These are phyloP conservation scores for Davidsoniella eucalypti DNA, from an alignment of 2,329 filamentous ascomycete species.

Conservation along the genomic window DNA sequence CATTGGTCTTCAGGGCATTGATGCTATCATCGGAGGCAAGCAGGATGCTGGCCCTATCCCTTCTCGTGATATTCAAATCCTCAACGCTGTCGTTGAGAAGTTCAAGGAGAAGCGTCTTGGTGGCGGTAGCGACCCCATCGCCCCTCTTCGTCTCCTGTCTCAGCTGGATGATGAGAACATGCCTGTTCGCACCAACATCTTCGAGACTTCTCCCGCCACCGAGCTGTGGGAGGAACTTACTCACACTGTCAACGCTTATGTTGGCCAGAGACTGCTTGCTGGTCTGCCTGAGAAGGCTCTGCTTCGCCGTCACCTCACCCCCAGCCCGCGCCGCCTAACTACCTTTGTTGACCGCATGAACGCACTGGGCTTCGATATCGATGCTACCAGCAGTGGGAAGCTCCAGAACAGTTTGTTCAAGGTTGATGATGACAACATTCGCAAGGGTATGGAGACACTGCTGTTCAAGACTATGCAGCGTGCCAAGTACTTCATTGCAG, in stretches of 20 bases:
- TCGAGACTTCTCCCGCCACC: slow-evolving; percentile 74
- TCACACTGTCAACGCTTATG: slow-evolving; percentile 79
- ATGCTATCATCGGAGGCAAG: slow-evolving; percentile 58
- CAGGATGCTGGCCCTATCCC: slow-evolving; percentile 37
- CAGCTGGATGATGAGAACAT: slow-evolving; percentile 97
- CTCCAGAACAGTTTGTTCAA: slow-evolving; percentile 92
- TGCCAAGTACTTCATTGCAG: slow-evolving; percentile 83
- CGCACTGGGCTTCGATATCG: slow-evolving; percentile 76
- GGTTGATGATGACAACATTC: slow-evolving; percentile 71
- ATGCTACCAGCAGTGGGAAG: slow-evolving; percentile 73
- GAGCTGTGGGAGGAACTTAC: slow-evolving; percentile 91
- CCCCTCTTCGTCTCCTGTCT: slow-evolving; percentile 74
- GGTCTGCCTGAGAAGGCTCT: slow-evolving; percentile 84
- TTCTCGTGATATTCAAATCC: slow-evolving; percentile 61
- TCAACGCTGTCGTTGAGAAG: slow-evolving; percentile 70
- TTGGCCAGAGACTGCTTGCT: slow-evolving; percentile 67
- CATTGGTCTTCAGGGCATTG: slow-evolving; percentile 70
- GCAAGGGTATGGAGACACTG: slow-evolving; percentile 96
- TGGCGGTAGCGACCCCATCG: slow-evolving; percentile 61
- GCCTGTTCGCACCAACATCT: slow-evolving; percentile 90
- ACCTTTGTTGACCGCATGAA: slow-evolving; percentile 90
- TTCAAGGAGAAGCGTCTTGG: slow-evolving; percentile 80
- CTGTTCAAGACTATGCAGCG: slow-evolving; percentile 90
- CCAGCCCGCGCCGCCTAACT: slow-evolving; percentile 74
- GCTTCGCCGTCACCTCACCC: slow-evolving; percentile 68